Base-by-base conservation (phyloP, 306 rosid species). In the Neltuma alba region DNA sequence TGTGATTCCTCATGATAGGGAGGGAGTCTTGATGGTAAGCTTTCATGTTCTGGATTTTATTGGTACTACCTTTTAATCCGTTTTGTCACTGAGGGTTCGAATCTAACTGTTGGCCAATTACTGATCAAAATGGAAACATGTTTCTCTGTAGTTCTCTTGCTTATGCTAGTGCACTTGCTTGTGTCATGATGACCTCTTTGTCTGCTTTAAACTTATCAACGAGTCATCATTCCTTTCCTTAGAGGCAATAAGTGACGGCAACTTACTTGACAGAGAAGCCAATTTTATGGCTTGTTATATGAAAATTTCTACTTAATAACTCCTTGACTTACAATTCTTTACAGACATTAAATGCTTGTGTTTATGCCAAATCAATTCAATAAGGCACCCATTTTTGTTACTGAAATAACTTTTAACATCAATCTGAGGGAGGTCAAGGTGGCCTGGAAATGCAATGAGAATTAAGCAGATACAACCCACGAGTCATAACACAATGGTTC, bases 1-100 rank as follows among this genome's bases (percentile, higher is more conserved):
- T 81, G 88, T 90, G 75, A 90, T 92, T 83, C 97, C 97, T 81
- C 98, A 88, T 76, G 89, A 91, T 74, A 83, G 89, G 79, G 99
- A 95, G 84, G 62, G 74, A 6, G 86, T 86, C 73, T 69, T 91
- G 52, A 73, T 76, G 61, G 98, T 91, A 76, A 81, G 83, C 76
- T 74, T 73, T 57, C 77, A 52, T 63, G 64, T 78, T 75, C 45
- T 77, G 36, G 76, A 37, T 73, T 48, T 55, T 11, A 7, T 80
- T 70, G 34, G 48, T 63, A n/a, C 45, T 64, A 38, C 47, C 42
- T 75, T 85, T 31, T 41, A 61, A 52, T 78, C 13, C 34, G 7
- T 79, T 69, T 60, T 50, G 52, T 31, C 28, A 61, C 41, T 8
- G 16, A 37, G 45, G 30, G 25, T 85, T 70, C 76, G 38, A 55